Evolutionary conservation across 2,329 filamentous ascomycete species (phyloP).

Genomic region (Sphaceloma murrayae): DNA sequence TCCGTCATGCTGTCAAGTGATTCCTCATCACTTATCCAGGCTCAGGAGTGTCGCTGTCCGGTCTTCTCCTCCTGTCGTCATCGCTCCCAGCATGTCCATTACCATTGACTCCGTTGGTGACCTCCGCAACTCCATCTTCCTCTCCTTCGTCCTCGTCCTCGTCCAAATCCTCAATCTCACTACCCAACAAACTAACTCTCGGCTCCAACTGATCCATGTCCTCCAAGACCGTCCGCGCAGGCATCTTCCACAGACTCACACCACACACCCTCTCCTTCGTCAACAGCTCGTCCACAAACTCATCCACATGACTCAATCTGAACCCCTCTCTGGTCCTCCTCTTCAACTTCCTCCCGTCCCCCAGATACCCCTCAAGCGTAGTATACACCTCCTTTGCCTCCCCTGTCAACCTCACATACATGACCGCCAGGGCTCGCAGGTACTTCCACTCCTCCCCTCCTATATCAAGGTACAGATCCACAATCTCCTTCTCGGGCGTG

Average conservation of each 20-base stretch:
- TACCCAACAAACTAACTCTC: constrained; percentile 71
- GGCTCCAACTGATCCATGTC: constrained; percentile 83
- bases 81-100: constrained; percentile 6
- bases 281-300: constrained; percentile 87
- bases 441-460: constrained; percentile 68
- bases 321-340: constrained; percentile 66
- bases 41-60: too few species aligned
- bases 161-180: constrained; percentile 60
- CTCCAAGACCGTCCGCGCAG: constrained; percentile 70
- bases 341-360: constrained; percentile 75
- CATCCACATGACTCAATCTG: constrained; percentile 70
- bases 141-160: constrained; percentile 47
- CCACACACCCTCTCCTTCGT: constrained; percentile 83
- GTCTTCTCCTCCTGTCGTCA: neutral
- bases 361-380: constrained; percentile 70
- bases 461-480: constrained; percentile 69
- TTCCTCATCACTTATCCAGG: too few species aligned
- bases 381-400: constrained; percentile 70
- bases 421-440: constrained; percentile 75
- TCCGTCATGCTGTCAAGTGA: too few species aligned
- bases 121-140: constrained; percentile 21
- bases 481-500: constrained; percentile 65
- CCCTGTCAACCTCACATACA: constrained; percentile 87
- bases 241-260: constrained; percentile 87
- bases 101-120: neutral